Evolutionary conservation across 2,329 filamentous ascomycete species (phyloP), one percentile per base, ranked within the genome.

Genomic region (Sporothrix dimorphospora): DNA sequence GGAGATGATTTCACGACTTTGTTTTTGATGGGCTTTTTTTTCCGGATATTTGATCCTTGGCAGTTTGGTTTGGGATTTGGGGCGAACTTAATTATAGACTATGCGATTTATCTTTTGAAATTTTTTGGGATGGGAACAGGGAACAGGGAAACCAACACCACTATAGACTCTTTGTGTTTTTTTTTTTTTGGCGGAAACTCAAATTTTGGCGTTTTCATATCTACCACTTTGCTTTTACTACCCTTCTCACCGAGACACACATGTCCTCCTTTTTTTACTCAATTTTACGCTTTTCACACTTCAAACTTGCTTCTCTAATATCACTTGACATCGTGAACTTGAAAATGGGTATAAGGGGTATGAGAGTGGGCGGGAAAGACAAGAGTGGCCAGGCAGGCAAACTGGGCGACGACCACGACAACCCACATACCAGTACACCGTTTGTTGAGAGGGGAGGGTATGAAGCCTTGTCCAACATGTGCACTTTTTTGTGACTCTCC

Each of bases 1-100:
- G 59, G 34, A 69, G 66, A 69, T 30, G 66, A 57, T 57, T 69
- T 69, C 49, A 69, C 34, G 66, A 69, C 49, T 27, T 42, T 69
- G 24, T 24, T 57, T 55, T 57, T 66, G 16, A 30, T 47, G 9
- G 40, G 12, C n/a, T 66, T 49, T 8, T 59, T 49, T 66, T 34
- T 49, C 30, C 16, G 42, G 9, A 11, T 45, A 12, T 45, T 45
- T 45, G 42, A 12, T 45, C 11, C 42, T 45, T 14, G 55, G 19
- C 55, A 9, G 27, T 49, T 47, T n/a, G n/a, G n/a, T 65, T 49
- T 24, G 59, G 63, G 42, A 34, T 49, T 66, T 30, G 19, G 19
- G 63, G 63, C 63, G 42, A 47, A 34, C 14, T 21, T 55, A 8
- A 5, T 38, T 45, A 55, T 69, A 42, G 34, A 69, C 47, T 51